Evolutionary conservation across 495 filamentous ascomycete genomes (phyloP), one percentile per base, ranked within the genome.

Genomic region (Arthonia radiata): DNA sequence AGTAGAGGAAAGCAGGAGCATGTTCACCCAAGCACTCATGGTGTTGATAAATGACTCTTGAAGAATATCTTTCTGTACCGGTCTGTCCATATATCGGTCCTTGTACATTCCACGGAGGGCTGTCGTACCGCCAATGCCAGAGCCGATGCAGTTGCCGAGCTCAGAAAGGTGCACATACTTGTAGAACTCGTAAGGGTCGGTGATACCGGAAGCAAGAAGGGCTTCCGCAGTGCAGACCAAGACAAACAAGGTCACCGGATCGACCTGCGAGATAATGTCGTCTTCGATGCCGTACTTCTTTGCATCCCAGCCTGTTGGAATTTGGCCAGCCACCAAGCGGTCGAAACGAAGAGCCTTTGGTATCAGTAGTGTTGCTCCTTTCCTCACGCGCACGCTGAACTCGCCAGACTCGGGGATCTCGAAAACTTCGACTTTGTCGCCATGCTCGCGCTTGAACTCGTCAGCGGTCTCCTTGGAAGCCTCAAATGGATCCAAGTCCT

Each of bases 21-120:
- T 94, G 57, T 99, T 99, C 28, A 94, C 82, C 86, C 86, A 99
- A 4, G 86, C 86, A 34, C 76, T 70, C 86, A 99, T 99, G 14
- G 86, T 94, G 53, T 99, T 99, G 60, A 99, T 94, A 62, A 99
- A 99, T 3, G 86, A 94, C 49, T 99, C 86, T 43, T 99, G 86
- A 18, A 99, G 59, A 38, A 99, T 91, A 46, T 99, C 86, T 53
- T 94, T 99, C 48, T 99, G 86, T 13, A 94, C 59, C n/a, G 86
- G 86, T 52, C 81, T 86, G 54, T 97, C 86, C 28, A 91, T 56
- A 64, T 67, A 94, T 26, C 86, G 74, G 43, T 93, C 89, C 54
- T 83, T 90, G 57, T 94, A 93, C 86, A 99, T 94, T 32, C 82
- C 82, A 35, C 83, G 65, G 31, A 94, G 63, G 30, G 86, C 89